phyloP scores from a whole-genome alignment of 2,329 filamentous ascomycete species.

The Stromatinia cepivora region DNA sequence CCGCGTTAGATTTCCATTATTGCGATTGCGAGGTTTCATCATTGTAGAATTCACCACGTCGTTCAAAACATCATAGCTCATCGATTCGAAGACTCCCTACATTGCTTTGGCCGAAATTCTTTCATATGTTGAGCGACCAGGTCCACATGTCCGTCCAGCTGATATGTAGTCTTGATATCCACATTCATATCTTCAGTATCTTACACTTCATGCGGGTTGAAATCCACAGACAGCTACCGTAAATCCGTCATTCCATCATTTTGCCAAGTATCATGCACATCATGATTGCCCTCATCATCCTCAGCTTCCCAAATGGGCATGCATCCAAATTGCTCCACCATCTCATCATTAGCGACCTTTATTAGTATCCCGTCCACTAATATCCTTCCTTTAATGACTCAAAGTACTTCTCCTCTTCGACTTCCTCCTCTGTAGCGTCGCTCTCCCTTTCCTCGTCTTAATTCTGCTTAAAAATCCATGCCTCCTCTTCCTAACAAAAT shows the following conservation, averaged over 20 bases:
- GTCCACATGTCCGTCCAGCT: background rate
- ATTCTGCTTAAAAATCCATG: constrained; percentile 42
- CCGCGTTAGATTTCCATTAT: no score
- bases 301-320: background rate
- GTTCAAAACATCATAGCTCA: background rate
- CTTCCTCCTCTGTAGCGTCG: constrained; percentile 38
- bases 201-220: constrained; percentile 3
- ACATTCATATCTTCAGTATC: constrained; percentile 15
- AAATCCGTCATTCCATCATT: background rate
- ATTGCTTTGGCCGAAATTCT: background rate
- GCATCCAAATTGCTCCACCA: background rate
- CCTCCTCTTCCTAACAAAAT: constrained; percentile 43
- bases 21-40: background rate
- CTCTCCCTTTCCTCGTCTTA: constrained; percentile 40
- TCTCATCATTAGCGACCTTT: background rate
- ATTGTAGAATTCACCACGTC: background rate
- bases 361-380: background rate
- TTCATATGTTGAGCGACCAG: background rate
- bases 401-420: constrained; percentile 41
- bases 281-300: background rate
- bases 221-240: background rate
- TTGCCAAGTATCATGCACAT: background rate
- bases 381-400: constrained; percentile 37
- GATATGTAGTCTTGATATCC: background rate
- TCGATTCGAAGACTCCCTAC: background rate